phyloP scores from a whole-genome alignment of 495 filamentous ascomycete species.

The Elaphomyces granulatus region DNA sequence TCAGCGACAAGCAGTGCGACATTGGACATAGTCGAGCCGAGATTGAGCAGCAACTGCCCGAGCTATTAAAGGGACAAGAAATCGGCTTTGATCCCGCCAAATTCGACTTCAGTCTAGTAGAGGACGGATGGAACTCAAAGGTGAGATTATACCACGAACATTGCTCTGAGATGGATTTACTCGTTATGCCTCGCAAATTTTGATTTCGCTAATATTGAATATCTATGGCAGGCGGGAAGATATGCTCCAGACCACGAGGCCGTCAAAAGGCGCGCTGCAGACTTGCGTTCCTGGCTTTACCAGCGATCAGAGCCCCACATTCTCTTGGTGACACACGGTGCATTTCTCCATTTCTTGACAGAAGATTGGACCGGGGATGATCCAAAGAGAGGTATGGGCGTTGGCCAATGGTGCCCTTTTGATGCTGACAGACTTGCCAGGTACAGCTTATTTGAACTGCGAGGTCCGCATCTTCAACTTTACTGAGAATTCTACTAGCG shows the following conservation, averaged over 20 bases:
- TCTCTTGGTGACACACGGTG: too few relatives aligned
- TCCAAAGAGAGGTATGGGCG: conserved; percentile 6
- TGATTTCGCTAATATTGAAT: too few relatives aligned
- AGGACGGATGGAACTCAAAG: conserved; percentile 13
- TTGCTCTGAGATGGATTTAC: too few relatives aligned
- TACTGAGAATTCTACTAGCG: conserved; percentile 6
- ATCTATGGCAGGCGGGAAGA: too few relatives aligned
- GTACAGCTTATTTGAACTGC: conserved; percentile 12
- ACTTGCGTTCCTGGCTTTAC: too few relatives aligned
- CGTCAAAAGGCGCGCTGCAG: too few relatives aligned
- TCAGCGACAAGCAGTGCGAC: conserved; percentile 9
- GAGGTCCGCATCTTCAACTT: conserved; percentile 12
- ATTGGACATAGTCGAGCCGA: conserved; percentile 4
- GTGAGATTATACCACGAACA: conserved; percentile 4
- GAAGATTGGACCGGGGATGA: conserved; percentile 15
- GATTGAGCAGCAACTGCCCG: conserved; percentile 3
- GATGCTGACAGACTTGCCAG: neutral
- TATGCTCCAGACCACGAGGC: too few relatives aligned
- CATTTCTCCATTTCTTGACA: conserved; percentile 13
- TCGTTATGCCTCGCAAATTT: too few relatives aligned
- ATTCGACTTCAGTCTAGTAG: conserved; percentile 6
- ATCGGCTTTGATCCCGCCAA: conserved; percentile 1
- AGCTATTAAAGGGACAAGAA: conserved; percentile 3
- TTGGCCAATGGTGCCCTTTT: too few relatives aligned
- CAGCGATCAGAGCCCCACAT: too few relatives aligned